These are phyloP conservation scores for Aristolochia californica DNA, from an alignment of 164 flowering plant genomes.

Conservation along the genomic window DNA sequence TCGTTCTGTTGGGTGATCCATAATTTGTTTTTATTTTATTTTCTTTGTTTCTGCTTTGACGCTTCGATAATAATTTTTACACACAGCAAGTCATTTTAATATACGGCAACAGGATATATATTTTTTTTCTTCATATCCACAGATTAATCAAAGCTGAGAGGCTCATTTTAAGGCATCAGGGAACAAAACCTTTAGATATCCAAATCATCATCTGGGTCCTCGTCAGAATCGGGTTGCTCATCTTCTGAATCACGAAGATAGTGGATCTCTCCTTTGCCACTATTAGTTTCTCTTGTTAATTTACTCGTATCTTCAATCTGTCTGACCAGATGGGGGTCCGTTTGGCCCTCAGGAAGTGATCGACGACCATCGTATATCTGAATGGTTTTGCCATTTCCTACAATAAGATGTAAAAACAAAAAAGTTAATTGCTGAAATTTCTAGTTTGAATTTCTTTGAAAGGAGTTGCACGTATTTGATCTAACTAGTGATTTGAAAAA, in stretches of 20 bases:
- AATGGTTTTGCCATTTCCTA: conserved; percentile 54
- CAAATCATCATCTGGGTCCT: conserved; percentile 98
- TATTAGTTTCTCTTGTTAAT: conserved; percentile 13
- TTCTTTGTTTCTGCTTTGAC: too few species aligned
- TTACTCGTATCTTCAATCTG: conserved; percentile 12
- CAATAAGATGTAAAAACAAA: conserved; percentile 6
- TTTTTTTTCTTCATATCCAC: too few species aligned
- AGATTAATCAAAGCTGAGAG: too few species aligned
- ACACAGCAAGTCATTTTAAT: too few species aligned
- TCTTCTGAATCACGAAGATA: conserved; percentile 94
- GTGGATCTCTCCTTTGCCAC: conserved; percentile 73
- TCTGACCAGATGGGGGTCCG: conserved; percentile 16
- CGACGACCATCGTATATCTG: conserved; percentile 88
- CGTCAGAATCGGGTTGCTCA: conserved; percentile 90
- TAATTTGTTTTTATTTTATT: too few species aligned
- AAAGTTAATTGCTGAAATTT: not conserved
- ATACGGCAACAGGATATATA: too few species aligned
- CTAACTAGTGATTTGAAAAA: not conserved
- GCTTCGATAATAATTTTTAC: too few species aligned
- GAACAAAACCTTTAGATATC: conserved; percentile 46
- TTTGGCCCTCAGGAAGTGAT: conserved; percentile 32
- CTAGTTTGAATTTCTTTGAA: not conserved
- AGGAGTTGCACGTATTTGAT: too few species aligned
- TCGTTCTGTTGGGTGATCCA: too few species aligned
- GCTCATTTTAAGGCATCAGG: too few species aligned